Conservation (phyloP, 2,329 filamentous ascomycete genomes). For the Pyricularia pennisetigena region DNA sequence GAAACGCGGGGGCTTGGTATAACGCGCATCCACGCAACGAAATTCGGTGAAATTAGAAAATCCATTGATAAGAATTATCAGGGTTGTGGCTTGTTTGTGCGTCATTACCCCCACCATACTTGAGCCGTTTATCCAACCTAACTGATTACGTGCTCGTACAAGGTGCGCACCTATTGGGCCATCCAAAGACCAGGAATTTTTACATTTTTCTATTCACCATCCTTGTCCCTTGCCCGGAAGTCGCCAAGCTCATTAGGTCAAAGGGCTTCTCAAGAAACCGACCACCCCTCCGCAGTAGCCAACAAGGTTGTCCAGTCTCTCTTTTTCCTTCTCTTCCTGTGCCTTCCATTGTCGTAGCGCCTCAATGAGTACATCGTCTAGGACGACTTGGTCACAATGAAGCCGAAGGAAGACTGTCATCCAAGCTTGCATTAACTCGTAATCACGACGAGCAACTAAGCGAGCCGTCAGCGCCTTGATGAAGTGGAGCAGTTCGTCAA, state of each 20-base stretch:
- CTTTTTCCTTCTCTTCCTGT: conserved; percentile 62
- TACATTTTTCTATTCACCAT: not conserved
- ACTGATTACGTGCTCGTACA: not conserved
- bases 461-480: conserved; percentile 68
- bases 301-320: conserved; percentile 63
- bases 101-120: not conserved
- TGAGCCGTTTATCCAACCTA: not conserved
- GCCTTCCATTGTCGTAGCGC: conserved; percentile 60
- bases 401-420: conserved; percentile 88
- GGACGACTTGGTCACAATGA: conserved; percentile 51
- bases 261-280: conserved; percentile 61
- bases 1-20: not conserved
- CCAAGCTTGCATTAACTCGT: conserved; percentile 92
- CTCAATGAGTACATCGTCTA: conserved; percentile 36
- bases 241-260: conserved; percentile 12
- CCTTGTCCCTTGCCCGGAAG: not conserved
- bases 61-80: not conserved
- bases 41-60: not conserved
- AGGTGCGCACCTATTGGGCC: not conserved
- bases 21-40: not conserved
- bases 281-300: conserved; percentile 85
- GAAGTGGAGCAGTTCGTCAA: conserved; percentile 68
- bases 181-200: not conserved
- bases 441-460: conserved; percentile 63
- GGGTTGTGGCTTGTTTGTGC: not conserved